phyloP scores from a whole-genome alignment of 2,329 filamentous ascomycete genomes.

The Penicillium psychrosexuale region DNA sequence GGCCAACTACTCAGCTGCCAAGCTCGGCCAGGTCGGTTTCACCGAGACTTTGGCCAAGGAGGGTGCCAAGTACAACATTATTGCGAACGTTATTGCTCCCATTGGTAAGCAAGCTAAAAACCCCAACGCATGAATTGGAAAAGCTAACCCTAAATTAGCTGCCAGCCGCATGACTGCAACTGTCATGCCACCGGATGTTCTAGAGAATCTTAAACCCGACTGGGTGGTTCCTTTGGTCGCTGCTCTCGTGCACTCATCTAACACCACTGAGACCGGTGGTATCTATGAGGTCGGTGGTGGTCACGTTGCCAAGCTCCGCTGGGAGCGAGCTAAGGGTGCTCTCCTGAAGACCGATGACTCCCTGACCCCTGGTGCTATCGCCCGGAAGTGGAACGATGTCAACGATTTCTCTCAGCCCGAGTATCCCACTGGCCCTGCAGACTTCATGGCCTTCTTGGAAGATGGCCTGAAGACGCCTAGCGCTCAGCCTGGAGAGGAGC shows the following conservation, averaged over 20 bases:
- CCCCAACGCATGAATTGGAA: not conserved
- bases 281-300: constrained; percentile 95
- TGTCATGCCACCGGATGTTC: constrained; percentile 88
- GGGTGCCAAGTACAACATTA: constrained; percentile 95
- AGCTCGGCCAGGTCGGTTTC: constrained; percentile 92
- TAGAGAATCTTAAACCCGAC: constrained; percentile 81
- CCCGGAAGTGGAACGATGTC: constrained; percentile 86
- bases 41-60: constrained; percentile 98
- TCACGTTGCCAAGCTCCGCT: constrained; percentile 86
- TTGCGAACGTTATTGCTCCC: constrained; percentile 90
- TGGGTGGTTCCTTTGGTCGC: constrained; percentile 95
- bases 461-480: constrained; percentile 73
- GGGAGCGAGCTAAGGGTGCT: constrained; percentile 88
- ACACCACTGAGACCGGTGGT: constrained; percentile 74
- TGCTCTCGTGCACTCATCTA: constrained; percentile 79
- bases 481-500: constrained; percentile 67
- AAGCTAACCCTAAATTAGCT: constrained; percentile 48
- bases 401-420: constrained; percentile 80
- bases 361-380: constrained; percentile 81
- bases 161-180: constrained; percentile 95
- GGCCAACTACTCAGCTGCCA: constrained; percentile 94
- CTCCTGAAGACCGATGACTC: constrained; percentile 84
- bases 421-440: constrained; percentile 78
- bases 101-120: constrained; percentile 50
- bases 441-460: constrained; percentile 84